Evolutionary conservation across 208 protist species (phyloP), one percentile per base, ranked within the genome.

Genomic region (Wallacemonas rigidus): DNA sequence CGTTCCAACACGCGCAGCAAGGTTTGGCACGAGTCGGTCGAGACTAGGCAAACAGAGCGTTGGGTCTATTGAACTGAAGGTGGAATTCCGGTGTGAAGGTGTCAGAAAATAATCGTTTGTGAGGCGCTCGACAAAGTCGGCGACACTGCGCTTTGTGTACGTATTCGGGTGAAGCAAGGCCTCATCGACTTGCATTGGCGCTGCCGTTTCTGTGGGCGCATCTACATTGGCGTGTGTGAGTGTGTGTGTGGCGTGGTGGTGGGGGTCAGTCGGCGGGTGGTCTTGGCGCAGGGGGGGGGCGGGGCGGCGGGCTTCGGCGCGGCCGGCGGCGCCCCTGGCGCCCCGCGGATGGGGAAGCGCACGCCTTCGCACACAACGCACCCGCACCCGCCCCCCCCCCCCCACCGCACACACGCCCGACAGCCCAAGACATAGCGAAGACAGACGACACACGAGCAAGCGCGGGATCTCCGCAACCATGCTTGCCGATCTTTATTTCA

Each of bases 101-200:
- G 73, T 69, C 0, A 64, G 48, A 45, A 76, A 83, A 48, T 80
- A 79, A 11, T 75, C 61, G 11, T 17, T 72, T 1, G 77, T 68
- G 2, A 79, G 62, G 61, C 73, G 77, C 14, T 47, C 38, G 2
- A 69, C 73, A 43, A 82, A 82, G 6, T 75, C 65, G 1, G 51
- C 41, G 11, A 58, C 58, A 58, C n/a, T 62, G n/a, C 56, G 56
- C 43, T 36, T 62, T 38, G 9, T 7, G 6, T 9, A 17, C 17
- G 6, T 17, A 11, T 39, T 44, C n/a, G 26, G 26, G 26, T 26
- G 26, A 26, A 26, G 26, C 26, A 26, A 26, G 26, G 26, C 26
- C 26, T 26, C 26, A 26, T 26, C 26, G 26, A 26, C 26, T 26
- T 26, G 26, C 26, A 26, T 26, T 26, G 26, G 26, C 26, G 26